Evolutionary conservation across 1,284 basidiomycete species (phyloP).

Genomic region (Moesziomyces sp.): DNA sequence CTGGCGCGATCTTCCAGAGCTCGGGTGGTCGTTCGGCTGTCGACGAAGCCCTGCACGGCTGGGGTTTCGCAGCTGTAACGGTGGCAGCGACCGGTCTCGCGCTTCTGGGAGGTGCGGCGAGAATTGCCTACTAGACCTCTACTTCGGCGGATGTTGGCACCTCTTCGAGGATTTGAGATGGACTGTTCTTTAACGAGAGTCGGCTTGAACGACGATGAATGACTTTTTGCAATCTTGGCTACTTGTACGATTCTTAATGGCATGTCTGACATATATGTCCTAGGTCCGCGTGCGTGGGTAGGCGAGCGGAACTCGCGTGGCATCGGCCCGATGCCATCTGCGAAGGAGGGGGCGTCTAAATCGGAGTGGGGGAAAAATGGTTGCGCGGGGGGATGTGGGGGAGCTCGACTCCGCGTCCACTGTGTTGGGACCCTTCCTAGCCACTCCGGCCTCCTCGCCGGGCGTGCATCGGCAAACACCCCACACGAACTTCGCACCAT

Average conservation of each 20-base stretch:
- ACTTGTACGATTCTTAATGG: conserved; percentile 6
- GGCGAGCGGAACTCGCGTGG: too few species aligned
- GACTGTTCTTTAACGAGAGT: not conserved
- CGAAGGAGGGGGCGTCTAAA: conserved; percentile 2
- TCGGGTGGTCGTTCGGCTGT: conserved; percentile 8
- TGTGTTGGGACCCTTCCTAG: not conserved
- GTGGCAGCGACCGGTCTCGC: conserved; percentile 14
- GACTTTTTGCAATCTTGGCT: too few species aligned
- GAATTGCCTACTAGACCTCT: conserved; percentile 5
- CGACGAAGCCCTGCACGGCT: conserved; percentile 16
- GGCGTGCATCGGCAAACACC: conserved; percentile 6
- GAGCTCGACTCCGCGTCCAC: not conserved
- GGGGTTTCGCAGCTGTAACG: conserved; percentile 7
- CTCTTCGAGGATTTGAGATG: not conserved
- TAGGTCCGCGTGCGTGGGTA: too few species aligned
- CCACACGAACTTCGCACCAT: conserved; percentile 1
- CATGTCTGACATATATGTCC: not conserved
- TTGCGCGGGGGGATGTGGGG: conserved; percentile 7
- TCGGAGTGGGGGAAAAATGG: conserved; percentile 27
- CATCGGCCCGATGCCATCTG: not conserved
- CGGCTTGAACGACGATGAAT: too few species aligned
- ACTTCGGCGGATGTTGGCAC: not conserved
- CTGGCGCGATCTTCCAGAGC: conserved; percentile 46
- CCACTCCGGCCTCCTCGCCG: not conserved
- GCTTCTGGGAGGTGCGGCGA: conserved; percentile 16